These are phyloP conservation scores for Acacia acuminata DNA, from an alignment of 306 rosid species.

Conservation along the genomic window DNA sequence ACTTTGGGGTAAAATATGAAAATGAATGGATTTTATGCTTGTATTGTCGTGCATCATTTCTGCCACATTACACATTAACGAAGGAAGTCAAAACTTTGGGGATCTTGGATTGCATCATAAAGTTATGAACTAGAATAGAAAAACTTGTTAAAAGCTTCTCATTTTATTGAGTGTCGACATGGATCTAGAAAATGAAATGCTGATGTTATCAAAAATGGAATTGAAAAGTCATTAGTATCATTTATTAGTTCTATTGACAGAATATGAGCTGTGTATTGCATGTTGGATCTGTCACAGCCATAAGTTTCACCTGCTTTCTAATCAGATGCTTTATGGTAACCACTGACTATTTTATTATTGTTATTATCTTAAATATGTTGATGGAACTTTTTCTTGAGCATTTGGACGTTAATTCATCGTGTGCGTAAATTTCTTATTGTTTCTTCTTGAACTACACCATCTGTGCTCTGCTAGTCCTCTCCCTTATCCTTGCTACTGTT, in stretches of 20 bases:
- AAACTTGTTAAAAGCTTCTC: constrained; percentile 9
- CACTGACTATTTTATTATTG: constrained; percentile 29
- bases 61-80: constrained; percentile 10
- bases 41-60: constrained; percentile 5
- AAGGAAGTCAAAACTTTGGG: not conserved
- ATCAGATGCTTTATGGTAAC: constrained; percentile 90
- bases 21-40: constrained; percentile 5
- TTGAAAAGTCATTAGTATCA: not conserved
- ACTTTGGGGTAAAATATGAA: constrained; percentile 16
- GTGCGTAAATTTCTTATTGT: not conserved
- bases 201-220: not conserved
- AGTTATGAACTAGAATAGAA: constrained; percentile 10
- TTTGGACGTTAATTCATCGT: constrained; percentile 5
- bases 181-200: not conserved
- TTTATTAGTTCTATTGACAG: constrained; percentile 15
- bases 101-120: constrained; percentile 16
- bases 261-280: constrained; percentile 44
- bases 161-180: constrained; percentile 25
- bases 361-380: constrained; percentile 1
- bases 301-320: constrained; percentile 94
- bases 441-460: constrained; percentile 20
- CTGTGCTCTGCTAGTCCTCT: constrained; percentile 11
- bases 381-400: constrained; percentile 13
- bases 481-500: constrained; percentile 23
- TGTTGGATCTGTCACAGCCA: constrained; percentile 97